Percentiles rank a stretch among this genome's conserved stretches.
Evolutionary conservation across 768 basidiomycete species (phyloP).

Genomic region (Pleurotus salmoneostramineus): DNA sequence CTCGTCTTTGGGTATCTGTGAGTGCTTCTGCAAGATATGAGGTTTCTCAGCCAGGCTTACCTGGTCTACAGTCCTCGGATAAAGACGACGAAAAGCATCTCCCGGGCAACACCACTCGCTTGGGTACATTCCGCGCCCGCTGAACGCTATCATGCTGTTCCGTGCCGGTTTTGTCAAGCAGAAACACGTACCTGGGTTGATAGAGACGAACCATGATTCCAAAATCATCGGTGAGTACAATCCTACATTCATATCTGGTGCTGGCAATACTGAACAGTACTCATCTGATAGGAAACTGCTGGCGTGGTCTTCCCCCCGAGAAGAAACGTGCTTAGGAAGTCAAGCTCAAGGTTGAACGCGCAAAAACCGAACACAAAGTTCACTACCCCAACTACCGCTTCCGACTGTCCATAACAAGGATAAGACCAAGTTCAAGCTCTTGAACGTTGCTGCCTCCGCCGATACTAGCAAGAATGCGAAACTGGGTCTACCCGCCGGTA

Average conservation of each 20-base stretch:
- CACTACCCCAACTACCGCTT: constrained; percentile 66
- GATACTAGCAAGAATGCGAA: background rate
- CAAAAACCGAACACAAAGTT: constrained; percentile 67
- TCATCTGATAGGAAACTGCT: constrained; percentile 58
- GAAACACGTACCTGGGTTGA: constrained; percentile 73
- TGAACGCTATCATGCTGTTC: constrained; percentile 87
- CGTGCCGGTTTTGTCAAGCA: constrained; percentile 77
- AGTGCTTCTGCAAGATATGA: constrained; percentile 7
- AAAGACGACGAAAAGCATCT: too few species aligned
- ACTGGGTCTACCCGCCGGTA: background rate
- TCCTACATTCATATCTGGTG: constrained; percentile 19
- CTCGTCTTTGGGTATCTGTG: constrained; percentile 32
- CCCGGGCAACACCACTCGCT: too few species aligned
- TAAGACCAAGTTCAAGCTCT: constrained; percentile 36
- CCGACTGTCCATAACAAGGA: constrained; percentile 50
- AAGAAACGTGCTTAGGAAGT: constrained; percentile 74
- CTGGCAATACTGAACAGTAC: constrained; percentile 18
- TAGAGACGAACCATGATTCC: constrained; percentile 75
- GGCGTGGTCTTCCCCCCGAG: constrained; percentile 65
- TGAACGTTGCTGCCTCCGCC: constrained; percentile 14
- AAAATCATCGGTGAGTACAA: constrained; percentile 60
- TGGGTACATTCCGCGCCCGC: constrained; percentile 73
- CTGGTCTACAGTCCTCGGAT: background rate
- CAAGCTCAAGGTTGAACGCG: constrained; percentile 61
- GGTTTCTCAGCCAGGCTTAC: background rate